Base-by-base conservation (phyloP, 192 early-diverging fungal genomes). In the Fimicolochytrium jonesii region DNA sequence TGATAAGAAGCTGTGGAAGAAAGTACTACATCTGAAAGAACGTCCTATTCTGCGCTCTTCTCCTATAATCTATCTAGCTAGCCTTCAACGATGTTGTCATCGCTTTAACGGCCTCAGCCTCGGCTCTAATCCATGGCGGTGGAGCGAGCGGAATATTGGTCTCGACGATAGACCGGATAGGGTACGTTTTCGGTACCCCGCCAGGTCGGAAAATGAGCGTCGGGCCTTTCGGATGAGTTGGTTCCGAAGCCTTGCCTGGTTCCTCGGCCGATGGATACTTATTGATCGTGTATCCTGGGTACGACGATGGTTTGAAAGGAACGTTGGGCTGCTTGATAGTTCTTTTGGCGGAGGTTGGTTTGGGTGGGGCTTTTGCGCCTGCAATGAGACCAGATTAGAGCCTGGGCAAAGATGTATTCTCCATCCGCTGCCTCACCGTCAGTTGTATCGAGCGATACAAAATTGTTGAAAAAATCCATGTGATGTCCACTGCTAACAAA, bases 281-380 rank as follows among this genome's bases (percentile, higher is more conserved):
- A 58, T 81, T 81, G 63, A 81, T 81, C n/a, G 79, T 81, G 36
- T 57, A 75, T 26, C 79, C 79, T 33, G 61, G 69, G 37, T 66
- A 62, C 17, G 68, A 71, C 2, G 76, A 71, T 3, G 79, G 76
- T 55, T 81, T 81, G 73, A 81, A 81, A 5, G 79, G 79, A 28
- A 23, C 17, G 33, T 59, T 37, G 10, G 43, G 51, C 20, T 37
- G 59, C 15, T 11, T 26, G 13, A 35, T 30, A 23, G 17, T 6
- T 30, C 43, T 58, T 5, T 22, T 20, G 11, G 26, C 22, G 3
- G 54, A 54, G 7, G 41, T 29, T 2, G 53, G 53, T 11, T 55
- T 64, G 35, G 18, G n/a, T 56, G 34, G 41, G 20, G 7, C 25
- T 41, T 6, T 42, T 46, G 42, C 43, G 44, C 18, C 43, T n/a